Base-by-base conservation (phyloP, 1,139 yeast species). In the Nematodospora anomalae region DNA sequence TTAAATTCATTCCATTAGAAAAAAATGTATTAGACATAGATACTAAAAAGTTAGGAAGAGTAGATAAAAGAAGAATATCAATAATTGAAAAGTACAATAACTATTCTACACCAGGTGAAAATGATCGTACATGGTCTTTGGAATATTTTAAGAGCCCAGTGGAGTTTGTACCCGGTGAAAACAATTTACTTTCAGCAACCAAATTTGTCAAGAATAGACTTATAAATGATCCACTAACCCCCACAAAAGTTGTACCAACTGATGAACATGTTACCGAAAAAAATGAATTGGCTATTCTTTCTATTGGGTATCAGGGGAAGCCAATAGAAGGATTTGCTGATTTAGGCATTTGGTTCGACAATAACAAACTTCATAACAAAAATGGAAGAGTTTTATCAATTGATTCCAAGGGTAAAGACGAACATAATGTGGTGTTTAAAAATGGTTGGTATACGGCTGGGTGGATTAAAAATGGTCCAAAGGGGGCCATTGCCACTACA, bases 401-500 rank as follows among this genome's bases (percentile, higher is more conserved):
- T 0, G 46, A 53, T 3, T 58, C 58, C 1, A 41, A 52, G n/a
- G 47, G 55, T 1, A 51, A 49, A 22, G 49, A 46, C 12, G 54
- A 48, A n/a, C 54, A 46, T 21, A 48, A 50, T 27, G 45, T 53
- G 3, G 43, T 54, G 14, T 59, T 42, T 35, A 55, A 47, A 16
- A 66, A 71, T 1, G 86, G 90, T 0, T 64, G 87, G 47, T 92
- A 89, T 51, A 80, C 87, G 1, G 70, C 92, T 4, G 99, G 99
- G 0, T 92, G 99, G 99, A 83, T 90, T 37, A 80, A 84, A 42
- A 82, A 76, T 38, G 96, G 96, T 0, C 88, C 96, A 6, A 74
- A 77, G 25, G 99, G 99, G 1, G 95, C 89, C 4, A 92, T 92
- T 45, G 95, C 96, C 10, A 75, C 85, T 11, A 88, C 98, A 0